phyloP scores from a whole-genome alignment of 768 basidiomycete species.

The Omphalotus guepiniiformis region DNA sequence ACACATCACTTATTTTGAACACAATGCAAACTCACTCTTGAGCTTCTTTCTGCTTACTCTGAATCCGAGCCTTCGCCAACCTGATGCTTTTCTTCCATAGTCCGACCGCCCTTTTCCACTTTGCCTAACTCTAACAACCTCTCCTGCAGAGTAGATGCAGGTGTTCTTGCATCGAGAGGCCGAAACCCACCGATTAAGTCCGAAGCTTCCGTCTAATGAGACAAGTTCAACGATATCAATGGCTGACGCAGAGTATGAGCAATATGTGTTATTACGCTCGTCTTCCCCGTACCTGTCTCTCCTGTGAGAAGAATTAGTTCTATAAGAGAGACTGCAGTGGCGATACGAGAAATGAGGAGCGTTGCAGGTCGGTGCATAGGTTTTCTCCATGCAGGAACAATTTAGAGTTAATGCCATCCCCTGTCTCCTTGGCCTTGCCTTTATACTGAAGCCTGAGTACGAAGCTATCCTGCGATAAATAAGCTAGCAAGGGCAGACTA shows the following conservation, averaged over 20 bases:
- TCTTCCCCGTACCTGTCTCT: constrained; percentile 99
- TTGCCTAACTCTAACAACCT: constrained; percentile 73
- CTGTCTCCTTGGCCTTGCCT: no score
- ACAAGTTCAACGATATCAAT: constrained; percentile 87
- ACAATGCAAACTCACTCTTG: constrained; percentile 19
- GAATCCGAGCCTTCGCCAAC: constrained; percentile 64
- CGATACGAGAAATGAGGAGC: constrained; percentile 74
- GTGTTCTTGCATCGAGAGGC: constrained; percentile 84
- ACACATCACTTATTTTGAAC: not conserved
- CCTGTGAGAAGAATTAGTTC: constrained; percentile 93
- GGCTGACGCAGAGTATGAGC: constrained; percentile 72
- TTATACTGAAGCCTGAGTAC: no score
- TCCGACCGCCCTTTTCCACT: constrained; percentile 80
- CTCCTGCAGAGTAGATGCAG: constrained; percentile 65
- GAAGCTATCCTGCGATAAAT: no score
- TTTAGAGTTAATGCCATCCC: no score
- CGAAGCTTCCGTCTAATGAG: constrained; percentile 93
- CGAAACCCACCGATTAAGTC: constrained; percentile 95
- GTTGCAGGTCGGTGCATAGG: constrained; percentile 86
- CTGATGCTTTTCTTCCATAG: constrained; percentile 79
- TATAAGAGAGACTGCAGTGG: constrained; percentile 59
- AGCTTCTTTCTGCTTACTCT: constrained; percentile 24
- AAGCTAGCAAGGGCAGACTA: no score
- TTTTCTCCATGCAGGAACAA: no score
- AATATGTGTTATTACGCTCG: constrained; percentile 84